Evolutionary conservation across 331 rosid species (phyloP), one percentile per base, ranked within the genome.

Genomic region (Rosa hybrid): DNA sequence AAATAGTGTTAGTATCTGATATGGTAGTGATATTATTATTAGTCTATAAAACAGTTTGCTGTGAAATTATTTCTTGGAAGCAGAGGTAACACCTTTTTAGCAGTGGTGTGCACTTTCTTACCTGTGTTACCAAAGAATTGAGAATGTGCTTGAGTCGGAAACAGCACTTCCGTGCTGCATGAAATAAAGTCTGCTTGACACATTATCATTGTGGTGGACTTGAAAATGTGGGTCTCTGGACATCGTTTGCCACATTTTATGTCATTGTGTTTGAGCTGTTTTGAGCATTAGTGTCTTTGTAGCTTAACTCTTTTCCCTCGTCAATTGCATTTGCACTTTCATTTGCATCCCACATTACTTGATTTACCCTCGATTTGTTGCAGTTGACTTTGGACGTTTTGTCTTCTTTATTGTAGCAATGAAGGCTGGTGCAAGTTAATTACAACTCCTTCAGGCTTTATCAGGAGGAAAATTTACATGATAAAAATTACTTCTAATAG

Each of bases 321-420:
- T 48, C 2, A 23, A 4, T n/a, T 8, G 4, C 38, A 71, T 11
- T 21, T 13, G 7, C 76, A 71, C 13, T 71, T 48, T 50, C 14
- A 8, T 48, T 48, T 25, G 76, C 59, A 46, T 14, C 13, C 23
- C 42, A 25, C 23, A 14, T 25, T 8, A 13, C 21, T 72, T 50
- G 12, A 14, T 25, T 12, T 27, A 13, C 41, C 50, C 12, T 23
- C 2, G 1, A 42, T 48, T 27, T 27, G 12, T 14, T 0, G 60
- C 41, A 25, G 14, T 25, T 45, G n/a, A 71, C 39, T 7, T 56
- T 13, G 5, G 8, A 42, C 23, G 18, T 8, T 7, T 8, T 54
- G 7, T 75, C 54, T 18, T 74, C 49, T 7, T 56, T 45, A 17
- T 75, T 62, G 46, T 60, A 76, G 79, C 60, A 44, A 44, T 59